These are phyloP conservation scores for Fraxinus excelsior DNA, from an alignment of 257 asterid species.

Conservation along the genomic window DNA sequence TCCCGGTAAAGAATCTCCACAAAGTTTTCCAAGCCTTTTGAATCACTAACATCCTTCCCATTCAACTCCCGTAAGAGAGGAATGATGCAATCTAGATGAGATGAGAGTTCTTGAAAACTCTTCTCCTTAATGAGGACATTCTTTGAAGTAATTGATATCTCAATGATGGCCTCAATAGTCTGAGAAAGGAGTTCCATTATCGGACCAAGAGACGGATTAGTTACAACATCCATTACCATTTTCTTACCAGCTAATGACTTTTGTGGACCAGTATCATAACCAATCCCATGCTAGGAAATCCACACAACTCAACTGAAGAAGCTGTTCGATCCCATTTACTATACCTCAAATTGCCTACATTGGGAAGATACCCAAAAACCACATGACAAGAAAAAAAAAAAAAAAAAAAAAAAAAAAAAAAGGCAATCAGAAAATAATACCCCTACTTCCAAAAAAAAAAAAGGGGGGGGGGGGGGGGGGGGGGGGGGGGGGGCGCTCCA, in stretches of 20 bases:
- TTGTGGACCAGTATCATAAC: not conserved
- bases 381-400: too few species aligned
- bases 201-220: conserved; percentile 30
- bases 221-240: conserved; percentile 44
- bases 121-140: conserved; percentile 41
- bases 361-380: conserved; percentile 2
- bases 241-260: conserved; percentile 6
- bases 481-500: too few species aligned
- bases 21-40: conserved; percentile 35
- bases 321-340: conserved; percentile 16
- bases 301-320: conserved; percentile 14
- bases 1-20: conserved; percentile 42
- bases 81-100: conserved; percentile 42
- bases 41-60: conserved; percentile 29
- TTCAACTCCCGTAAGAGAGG: conserved; percentile 52
- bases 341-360: conserved; percentile 9
- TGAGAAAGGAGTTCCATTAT: conserved; percentile 32
- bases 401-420: too few species aligned
- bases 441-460: too few species aligned
- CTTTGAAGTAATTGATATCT: conserved; percentile 34
- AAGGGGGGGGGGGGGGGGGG: too few species aligned
- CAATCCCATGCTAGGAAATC: conserved; percentile 15
- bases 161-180: conserved; percentile 41
- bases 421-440: too few species aligned
- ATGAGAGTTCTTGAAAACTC: conserved; percentile 49